Evolutionary conservation across 495 filamentous ascomycete genomes (phyloP).

Genomic region (Tuber magnatum): DNA sequence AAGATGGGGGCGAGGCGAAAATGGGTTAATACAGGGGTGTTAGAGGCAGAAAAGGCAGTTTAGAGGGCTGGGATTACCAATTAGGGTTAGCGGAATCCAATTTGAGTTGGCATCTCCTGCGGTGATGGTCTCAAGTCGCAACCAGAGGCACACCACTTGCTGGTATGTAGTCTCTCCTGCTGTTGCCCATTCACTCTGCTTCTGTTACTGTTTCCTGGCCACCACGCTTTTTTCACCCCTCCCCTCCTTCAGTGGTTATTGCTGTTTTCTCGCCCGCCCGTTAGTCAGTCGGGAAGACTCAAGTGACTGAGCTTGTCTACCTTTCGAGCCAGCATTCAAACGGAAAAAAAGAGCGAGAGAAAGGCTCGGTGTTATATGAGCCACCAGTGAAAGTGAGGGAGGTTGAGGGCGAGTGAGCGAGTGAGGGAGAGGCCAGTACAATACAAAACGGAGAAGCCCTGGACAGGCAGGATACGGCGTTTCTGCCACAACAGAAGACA

Average conservation of each 20-base stretch:
- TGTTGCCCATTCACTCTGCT: conserved; percentile 31
- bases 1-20: conserved; percentile 28
- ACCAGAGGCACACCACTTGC: conserved; percentile 33
- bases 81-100: conserved; percentile 35
- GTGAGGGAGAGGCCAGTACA: conserved; percentile 13
- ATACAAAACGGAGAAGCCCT: conserved; percentile 3
- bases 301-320: not conserved
- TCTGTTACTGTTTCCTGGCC: conserved; percentile 28
- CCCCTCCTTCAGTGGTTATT: conserved; percentile 22
- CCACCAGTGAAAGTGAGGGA: not conserved
- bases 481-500: not conserved
- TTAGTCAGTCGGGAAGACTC: not conserved
- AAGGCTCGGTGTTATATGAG: not conserved
- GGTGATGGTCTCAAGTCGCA: conserved; percentile 25
- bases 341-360: not conserved
- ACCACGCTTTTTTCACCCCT: conserved; percentile 27
- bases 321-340: conserved; percentile 1
- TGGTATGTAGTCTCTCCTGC: conserved; percentile 17
- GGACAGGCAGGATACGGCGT: not conserved
- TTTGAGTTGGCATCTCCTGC: conserved; percentile 34
- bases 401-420: not conserved
- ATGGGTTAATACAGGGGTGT: conserved; percentile 27
- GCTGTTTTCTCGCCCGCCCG: conserved; percentile 5
- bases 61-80: conserved; percentile 30
- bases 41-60: conserved; percentile 28